phyloP scores from a whole-genome alignment of 2,329 filamentous ascomycete species.

The Pestalotiopsis sp. region DNA sequence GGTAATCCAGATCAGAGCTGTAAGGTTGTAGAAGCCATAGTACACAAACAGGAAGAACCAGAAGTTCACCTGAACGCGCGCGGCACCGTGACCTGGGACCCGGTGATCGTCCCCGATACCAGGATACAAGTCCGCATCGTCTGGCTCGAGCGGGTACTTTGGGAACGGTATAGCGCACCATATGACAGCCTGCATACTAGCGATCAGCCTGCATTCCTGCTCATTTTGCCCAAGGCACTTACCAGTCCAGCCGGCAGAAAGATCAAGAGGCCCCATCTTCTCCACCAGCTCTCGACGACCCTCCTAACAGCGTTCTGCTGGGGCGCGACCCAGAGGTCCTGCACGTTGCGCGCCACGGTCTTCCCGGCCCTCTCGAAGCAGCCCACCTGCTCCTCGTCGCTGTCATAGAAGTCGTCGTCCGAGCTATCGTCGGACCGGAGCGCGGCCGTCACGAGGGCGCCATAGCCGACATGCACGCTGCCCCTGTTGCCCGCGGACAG shows the following conservation, averaged over 20 bases:
- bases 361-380: conserved; percentile 35
- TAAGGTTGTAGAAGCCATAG: conserved; percentile 71
- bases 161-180: conserved; percentile 71
- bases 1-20: conserved; percentile 71
- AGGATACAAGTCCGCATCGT: conserved; percentile 39
- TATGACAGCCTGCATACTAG: conserved; percentile 52
- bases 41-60: conserved; percentile 74
- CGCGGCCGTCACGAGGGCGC: conserved; percentile 50
- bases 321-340: conserved; percentile 64
- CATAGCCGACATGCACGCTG: conserved; percentile 61
- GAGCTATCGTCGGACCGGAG: conserved; percentile 36
- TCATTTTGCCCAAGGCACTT: conserved; percentile 31
- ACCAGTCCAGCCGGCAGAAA: conserved; percentile 64
- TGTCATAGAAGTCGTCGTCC: conserved; percentile 33
- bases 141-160: conserved; percentile 56
- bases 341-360: conserved; percentile 36
- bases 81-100: conserved; percentile 64
- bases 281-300: conserved; percentile 66
- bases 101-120: conserved; percentile 37
- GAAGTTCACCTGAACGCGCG: conserved; percentile 67
- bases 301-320: conserved; percentile 59
- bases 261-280: conserved; percentile 62
- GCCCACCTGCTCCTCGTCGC: conserved; percentile 20
- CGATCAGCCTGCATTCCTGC: background rate
- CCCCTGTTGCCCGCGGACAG: conserved; percentile 43